Evolutionary conservation across 257 asterid species (phyloP).

Genomic region (Eucommia ulmoides): DNA sequence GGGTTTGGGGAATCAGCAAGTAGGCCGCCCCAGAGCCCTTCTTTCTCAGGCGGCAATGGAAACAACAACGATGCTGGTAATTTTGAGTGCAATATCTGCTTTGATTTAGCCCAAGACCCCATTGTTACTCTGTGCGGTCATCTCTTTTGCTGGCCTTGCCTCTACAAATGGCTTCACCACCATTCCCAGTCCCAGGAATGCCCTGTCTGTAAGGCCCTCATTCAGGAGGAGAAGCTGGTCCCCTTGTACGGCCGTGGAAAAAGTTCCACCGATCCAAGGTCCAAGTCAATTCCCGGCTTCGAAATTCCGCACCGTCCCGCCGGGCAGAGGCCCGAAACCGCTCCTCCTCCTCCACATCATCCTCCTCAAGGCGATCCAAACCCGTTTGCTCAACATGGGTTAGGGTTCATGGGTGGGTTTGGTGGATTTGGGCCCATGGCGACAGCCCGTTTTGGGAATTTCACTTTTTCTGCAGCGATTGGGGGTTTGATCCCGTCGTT

Average conservation of each 20-base stretch:
- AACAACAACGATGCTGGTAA: not conserved
- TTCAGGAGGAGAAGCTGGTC: conserved; percentile 1
- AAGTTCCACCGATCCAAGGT: not conserved
- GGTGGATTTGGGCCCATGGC: not conserved
- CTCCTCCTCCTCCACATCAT: no score
- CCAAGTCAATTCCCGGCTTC: not conserved
- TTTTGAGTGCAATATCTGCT: conserved; percentile 2
- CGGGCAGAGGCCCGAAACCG: conserved; percentile 1
- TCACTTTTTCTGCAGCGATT: conserved; percentile 1
- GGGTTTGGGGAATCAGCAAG: not conserved
- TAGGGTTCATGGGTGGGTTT: not conserved
- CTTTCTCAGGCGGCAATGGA: not conserved
- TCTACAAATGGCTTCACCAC: conserved; percentile 2
- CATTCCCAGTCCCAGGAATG: not conserved
- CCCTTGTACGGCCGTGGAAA: not conserved
- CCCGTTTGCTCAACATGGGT: not conserved
- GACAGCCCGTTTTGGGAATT: not conserved
- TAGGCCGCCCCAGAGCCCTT: not conserved
- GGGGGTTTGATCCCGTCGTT: not conserved
- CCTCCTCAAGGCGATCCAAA: not conserved
- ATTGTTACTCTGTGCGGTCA: not conserved
- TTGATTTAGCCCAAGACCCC: conserved; percentile 2
- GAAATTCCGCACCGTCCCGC: conserved; percentile 2
- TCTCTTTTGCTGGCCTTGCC: conserved; percentile 2
- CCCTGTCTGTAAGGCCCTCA: conserved; percentile 3